Percentiles rank a stretch among this genome's conserved stretches.
phyloP scores from a whole-genome alignment of 2,329 filamentous ascomycete species.

The Stachybotrys chlorohalonatus region DNA sequence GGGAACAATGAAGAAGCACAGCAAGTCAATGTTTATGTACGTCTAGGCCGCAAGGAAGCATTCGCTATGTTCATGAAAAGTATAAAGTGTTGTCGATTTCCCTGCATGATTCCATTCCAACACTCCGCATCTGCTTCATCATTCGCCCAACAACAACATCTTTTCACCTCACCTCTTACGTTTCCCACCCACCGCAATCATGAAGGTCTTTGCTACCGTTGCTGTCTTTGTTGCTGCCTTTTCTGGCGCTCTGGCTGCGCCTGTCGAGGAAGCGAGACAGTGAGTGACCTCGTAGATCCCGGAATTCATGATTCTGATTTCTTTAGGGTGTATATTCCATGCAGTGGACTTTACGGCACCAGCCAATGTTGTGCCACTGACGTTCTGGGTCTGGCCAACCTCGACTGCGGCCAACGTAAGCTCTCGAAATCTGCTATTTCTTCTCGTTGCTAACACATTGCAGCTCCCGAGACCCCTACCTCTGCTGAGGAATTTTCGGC shows the following conservation, averaged over 20 bases:
- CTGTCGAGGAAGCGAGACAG: conserved; percentile 19
- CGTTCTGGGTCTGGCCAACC: conserved; percentile 45
- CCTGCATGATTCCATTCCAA: not conserved
- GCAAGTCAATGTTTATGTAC: not conserved
- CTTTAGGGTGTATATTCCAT: conserved; percentile 23
- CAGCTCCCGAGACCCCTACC: conserved; percentile 21
- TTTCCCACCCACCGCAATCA: conserved; percentile 7
- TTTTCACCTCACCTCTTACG: not conserved
- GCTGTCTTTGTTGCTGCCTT: conserved; percentile 12
- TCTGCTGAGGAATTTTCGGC: conserved; percentile 32
- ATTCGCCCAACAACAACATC: not conserved
- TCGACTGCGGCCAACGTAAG: conserved; percentile 48
- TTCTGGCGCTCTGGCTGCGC: conserved; percentile 13
- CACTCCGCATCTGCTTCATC: not conserved
- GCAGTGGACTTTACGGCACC: conserved; percentile 30
- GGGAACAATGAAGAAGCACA: not conserved
- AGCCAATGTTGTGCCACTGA: conserved; percentile 54
- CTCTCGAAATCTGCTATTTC: conserved; percentile 2
- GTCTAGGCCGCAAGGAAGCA: not conserved
- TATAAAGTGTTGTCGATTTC: not conserved
- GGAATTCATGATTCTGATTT: not conserved
- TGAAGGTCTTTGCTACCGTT: conserved; percentile 20
- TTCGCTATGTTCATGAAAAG: not conserved
- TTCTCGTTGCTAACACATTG: conserved; percentile 1
- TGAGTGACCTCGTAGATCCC: not conserved